These are phyloP conservation scores for Cryptococcus jaspeensis DNA, from an alignment of 1,284 basidiomycete genomes.

Conservation along the genomic window DNA sequence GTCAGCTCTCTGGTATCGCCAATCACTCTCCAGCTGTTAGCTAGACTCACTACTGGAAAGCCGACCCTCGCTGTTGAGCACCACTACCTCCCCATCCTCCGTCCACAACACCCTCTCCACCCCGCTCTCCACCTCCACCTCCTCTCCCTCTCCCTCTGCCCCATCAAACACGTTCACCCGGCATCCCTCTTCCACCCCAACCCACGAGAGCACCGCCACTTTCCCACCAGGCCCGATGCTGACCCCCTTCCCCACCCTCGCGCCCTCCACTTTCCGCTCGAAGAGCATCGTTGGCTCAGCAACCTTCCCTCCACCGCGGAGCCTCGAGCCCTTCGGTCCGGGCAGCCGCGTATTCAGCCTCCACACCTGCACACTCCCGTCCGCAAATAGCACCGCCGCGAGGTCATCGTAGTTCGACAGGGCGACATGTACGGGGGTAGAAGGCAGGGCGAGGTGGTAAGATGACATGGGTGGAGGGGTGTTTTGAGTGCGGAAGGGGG, in stretches of 20 bases:
- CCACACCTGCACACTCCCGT: conserved; percentile 63
- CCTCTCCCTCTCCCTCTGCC: conserved; percentile 14
- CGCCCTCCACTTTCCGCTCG: conserved; percentile 43
- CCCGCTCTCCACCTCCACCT: conserved; percentile 11
- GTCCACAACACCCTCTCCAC: conserved; percentile 35
- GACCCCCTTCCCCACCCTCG: conserved; percentile 36
- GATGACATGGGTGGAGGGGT: conserved; percentile 95
- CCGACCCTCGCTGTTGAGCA: conserved; percentile 25
- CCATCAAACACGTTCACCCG: conserved; percentile 7
- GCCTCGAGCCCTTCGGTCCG: conserved; percentile 43
- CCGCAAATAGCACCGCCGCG: conserved; percentile 63
- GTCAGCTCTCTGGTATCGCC: background rate
- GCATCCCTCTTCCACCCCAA: conserved; percentile 1
- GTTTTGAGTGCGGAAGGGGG: conserved; percentile 86
- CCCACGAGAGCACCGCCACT: conserved; percentile 33
- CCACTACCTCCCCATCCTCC: conserved; percentile 27
- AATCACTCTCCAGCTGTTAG: background rate
- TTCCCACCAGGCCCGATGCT: conserved; percentile 26
- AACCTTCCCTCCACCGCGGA: conserved; percentile 61
- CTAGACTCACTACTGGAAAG: conserved; percentile 19
- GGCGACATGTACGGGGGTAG: conserved; percentile 64
- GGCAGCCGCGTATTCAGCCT: conserved; percentile 61
- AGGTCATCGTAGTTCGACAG: conserved; percentile 63
- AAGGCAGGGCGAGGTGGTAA: conserved; percentile 59
- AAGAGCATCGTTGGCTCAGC: conserved; percentile 59